Evolutionary conservation across 2,329 filamentous ascomycete species (phyloP), one percentile per base, ranked within the genome.

Genomic region (Podosphaera xanthii): DNA sequence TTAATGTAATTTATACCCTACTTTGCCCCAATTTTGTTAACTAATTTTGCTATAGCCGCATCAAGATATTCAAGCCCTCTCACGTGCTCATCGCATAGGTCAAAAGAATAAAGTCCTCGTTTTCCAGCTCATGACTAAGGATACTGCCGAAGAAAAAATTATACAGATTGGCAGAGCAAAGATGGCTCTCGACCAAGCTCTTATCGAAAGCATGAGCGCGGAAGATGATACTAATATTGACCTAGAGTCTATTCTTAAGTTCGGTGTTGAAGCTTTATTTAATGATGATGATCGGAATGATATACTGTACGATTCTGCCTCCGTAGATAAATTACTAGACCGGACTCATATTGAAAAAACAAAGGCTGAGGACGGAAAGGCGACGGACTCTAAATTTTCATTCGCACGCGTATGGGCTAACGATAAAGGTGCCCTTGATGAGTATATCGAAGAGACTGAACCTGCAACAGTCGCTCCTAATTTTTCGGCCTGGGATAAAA

Each of bases 91-190:
- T 71, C 84, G 92, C 34, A 97, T 98, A 63, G 94, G 94, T 0
- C 94, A 98, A 71, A 88, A 89, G 70, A 89, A 92, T 64, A 96
- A 94, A 66, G 92, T 98, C 0, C 77, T 98, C 1, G 94, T 94
- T 64, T 95, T 97, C 67, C 91, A 97, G 69, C 74, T 98, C 0
- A 88, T 95, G 75, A 97, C 89, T 1, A 85, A 90, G 61, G 80
- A 84, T 48, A 91, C 84, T 35, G 88, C 86, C 0, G 92, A 98
- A 69, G 92, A 98, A 71, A 90, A 91, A 68, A 97, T 98, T 59
- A 86, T 97, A 75, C 87, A 96, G 69, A 88, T 94, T 65, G 92
- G 92, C 4, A 85, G 88, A 65, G 94, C 87, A 71, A 98, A 98
- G 73, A 88, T 98, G 81, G 88, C 88, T 0, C 78, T 98, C 0